These are phyloP conservation scores for Ananas comosus DNA, from an alignment of 176 grass and related monocot genomes.

Conservation along the genomic window DNA sequence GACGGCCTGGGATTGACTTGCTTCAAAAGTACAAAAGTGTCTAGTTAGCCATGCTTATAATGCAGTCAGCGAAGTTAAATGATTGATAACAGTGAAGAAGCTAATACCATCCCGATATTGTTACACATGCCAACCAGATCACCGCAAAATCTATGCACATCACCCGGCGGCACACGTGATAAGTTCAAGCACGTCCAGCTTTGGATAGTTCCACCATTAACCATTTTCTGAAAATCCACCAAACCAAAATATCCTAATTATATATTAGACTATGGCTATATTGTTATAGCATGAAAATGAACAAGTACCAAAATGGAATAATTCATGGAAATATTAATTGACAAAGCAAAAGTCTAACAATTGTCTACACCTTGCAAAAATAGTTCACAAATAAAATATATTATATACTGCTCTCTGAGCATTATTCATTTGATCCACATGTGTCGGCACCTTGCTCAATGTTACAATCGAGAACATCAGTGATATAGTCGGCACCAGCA, in stretches of 20 bases:
- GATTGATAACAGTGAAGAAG: background rate
- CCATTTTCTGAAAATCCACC: slow-evolving; percentile 54
- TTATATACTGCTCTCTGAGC: too few species aligned
- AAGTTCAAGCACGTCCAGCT: slow-evolving; percentile 64
- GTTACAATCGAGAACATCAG: too few species aligned
- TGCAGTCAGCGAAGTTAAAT: background rate
- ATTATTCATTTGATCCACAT: too few species aligned
- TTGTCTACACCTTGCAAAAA: too few species aligned
- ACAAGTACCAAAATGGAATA: too few species aligned
- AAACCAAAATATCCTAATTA: background rate
- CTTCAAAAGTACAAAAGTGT: slow-evolving; percentile 11
- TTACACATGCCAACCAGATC: slow-evolving; percentile 50
- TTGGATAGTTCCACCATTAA: slow-evolving; percentile 32
- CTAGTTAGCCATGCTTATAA: background rate
- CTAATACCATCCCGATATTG: slow-evolving; percentile 53
- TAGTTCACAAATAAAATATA: too few species aligned
- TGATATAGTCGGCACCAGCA: too few species aligned
- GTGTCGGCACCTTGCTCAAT: too few species aligned
- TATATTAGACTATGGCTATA: too few species aligned
- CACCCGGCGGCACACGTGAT: slow-evolving; percentile 6
- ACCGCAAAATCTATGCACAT: slow-evolving; percentile 24
- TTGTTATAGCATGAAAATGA: too few species aligned
- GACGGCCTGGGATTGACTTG: slow-evolving; percentile 22
- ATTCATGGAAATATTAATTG: too few species aligned
- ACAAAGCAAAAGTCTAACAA: too few species aligned